phyloP scores from a whole-genome alignment of 2,329 filamentous ascomycete species.

The Ascochyta koolunga region DNA sequence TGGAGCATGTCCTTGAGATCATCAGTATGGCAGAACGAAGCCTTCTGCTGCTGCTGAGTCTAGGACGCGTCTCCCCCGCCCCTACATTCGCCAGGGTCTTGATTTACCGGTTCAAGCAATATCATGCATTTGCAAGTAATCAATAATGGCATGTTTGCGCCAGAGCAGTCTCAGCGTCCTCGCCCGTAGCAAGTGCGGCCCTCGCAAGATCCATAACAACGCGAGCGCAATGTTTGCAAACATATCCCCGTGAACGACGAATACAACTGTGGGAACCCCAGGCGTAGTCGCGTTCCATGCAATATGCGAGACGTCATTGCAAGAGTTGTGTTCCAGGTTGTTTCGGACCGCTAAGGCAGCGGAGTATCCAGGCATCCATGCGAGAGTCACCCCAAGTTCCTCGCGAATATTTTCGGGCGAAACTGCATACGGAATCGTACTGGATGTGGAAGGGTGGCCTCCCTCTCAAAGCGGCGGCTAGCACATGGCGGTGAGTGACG shows the following conservation, averaged over 20 bases:
- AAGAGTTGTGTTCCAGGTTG: conserved; percentile 30
- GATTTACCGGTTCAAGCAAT: background rate
- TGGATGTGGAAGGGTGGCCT: conserved; percentile 25
- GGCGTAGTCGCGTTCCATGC: background rate
- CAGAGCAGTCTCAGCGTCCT: background rate
- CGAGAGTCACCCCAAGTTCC: conserved; percentile 12
- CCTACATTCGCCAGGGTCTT: background rate
- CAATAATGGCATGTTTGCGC: background rate
- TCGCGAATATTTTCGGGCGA: conserved; percentile 10
- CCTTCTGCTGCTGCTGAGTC: background rate
- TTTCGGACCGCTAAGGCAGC: conserved; percentile 26
- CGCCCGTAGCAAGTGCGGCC: background rate
- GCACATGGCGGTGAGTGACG: conserved; percentile 23
- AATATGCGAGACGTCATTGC: conserved; percentile 27
- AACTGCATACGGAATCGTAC: conserved; percentile 21
- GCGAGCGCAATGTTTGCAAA: background rate
- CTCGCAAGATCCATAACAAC: background rate
- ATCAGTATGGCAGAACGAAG: background rate
- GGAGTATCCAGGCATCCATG: conserved; percentile 15
- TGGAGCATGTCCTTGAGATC: background rate
- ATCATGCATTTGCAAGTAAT: background rate
- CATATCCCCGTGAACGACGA: background rate
- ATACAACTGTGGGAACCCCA: background rate
- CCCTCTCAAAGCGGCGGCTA: conserved; percentile 37
- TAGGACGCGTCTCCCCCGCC: too few species aligned